Evolutionary conservation across 1,284 basidiomycete genomes (phyloP).

Genomic region (Cryptococcus wingfieldii): DNA sequence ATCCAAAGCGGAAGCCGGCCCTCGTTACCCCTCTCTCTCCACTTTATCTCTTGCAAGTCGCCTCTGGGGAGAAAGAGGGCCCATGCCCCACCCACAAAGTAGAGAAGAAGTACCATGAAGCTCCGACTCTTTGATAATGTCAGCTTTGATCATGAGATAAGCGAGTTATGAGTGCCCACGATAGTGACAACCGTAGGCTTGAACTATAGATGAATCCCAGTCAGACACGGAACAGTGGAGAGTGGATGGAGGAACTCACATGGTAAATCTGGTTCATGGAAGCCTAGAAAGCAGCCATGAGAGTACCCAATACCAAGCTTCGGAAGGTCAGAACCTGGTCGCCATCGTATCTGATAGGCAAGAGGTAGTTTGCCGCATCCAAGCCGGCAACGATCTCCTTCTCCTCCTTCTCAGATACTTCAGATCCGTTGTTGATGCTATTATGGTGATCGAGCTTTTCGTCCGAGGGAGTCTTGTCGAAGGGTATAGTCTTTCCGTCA

Average conservation of each 20-base stretch:
- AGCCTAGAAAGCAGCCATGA: constrained; percentile 58
- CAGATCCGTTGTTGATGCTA: no score
- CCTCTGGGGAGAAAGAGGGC: constrained; percentile 40
- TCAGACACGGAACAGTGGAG: no score
- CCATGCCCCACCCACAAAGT: constrained; percentile 57
- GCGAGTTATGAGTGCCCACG: no score
- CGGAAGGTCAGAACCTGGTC: constrained; percentile 60
- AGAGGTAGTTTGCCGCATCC: constrained; percentile 60
- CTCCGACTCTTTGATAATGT: no score
- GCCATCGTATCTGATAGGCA: constrained; percentile 61
- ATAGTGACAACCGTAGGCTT: no score
- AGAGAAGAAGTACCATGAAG: constrained; percentile 48
- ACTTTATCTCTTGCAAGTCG: constrained; percentile 51
- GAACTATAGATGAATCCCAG: no score
- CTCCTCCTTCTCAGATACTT: no score
- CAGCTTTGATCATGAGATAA: no score
- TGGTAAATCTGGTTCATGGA: constrained; percentile 34
- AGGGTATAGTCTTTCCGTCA: no score
- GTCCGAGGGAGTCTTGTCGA: no score
- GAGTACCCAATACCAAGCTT: constrained; percentile 57
- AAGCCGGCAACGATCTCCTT: constrained; percentile 44
- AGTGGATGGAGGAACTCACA: constrained; percentile 28
- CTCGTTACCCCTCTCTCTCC: constrained; percentile 49
- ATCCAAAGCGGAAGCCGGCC: constrained; percentile 6
- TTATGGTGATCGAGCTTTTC: no score